These are phyloP conservation scores for Podospora conica DNA, from an alignment of 495 filamentous ascomycete genomes.

Conservation along the genomic window DNA sequence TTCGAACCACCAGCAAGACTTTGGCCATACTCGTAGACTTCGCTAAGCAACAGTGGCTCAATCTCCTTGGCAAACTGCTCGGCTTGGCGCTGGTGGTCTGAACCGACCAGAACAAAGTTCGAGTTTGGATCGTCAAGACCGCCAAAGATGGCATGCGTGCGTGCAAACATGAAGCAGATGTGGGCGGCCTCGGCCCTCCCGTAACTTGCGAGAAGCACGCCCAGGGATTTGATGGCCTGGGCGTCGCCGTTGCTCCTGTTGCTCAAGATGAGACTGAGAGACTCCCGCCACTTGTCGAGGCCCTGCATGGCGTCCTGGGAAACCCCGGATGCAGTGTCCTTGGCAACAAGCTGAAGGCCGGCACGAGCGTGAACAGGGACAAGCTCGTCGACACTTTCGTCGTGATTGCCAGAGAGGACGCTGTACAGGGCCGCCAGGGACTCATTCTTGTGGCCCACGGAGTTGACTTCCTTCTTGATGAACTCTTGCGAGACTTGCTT, in stretches of 20 bases:
- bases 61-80: constrained; percentile 66
- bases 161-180: constrained; percentile 65
- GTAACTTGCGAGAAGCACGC: constrained; percentile 78
- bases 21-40: constrained; percentile 85
- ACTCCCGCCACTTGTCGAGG: constrained; percentile 90
- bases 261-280: constrained; percentile 73
- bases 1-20: constrained; percentile 53
- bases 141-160: constrained; percentile 57
- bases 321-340: constrained; percentile 51
- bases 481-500: constrained; percentile 94
- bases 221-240: constrained; percentile 70
- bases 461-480: constrained; percentile 84
- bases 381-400: constrained; percentile 92
- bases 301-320: constrained; percentile 74
- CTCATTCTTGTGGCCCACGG: constrained; percentile 65
- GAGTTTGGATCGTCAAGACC: constrained; percentile 77
- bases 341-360: constrained; percentile 83
- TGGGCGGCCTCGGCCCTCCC: constrained; percentile 86
- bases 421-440: constrained; percentile 87
- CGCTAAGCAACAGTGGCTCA: constrained; percentile 80
- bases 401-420: constrained; percentile 85
- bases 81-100: constrained; percentile 63
- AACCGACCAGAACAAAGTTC: constrained; percentile 76
- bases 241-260: constrained; percentile 79
- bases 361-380: constrained; percentile 91